Evolutionary conservation across 164 flowering plant genomes (phyloP).

Genomic region (Echeveria elegans): DNA sequence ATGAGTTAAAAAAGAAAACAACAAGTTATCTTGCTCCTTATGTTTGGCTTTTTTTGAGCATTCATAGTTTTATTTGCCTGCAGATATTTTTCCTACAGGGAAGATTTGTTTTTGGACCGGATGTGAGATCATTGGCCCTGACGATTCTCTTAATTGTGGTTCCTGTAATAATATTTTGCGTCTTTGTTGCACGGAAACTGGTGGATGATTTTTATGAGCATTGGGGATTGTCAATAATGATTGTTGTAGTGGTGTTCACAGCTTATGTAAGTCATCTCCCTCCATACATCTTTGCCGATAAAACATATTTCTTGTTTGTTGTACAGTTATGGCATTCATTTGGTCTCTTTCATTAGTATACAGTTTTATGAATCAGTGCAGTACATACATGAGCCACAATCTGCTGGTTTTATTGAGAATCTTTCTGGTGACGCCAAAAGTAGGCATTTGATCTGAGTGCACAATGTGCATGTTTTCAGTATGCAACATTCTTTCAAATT

Average conservation of each 20-base stretch:
- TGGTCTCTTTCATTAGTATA: not conserved
- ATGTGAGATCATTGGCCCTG: constrained; percentile 74
- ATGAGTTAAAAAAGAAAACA: too few species aligned
- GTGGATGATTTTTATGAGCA: constrained; percentile 56
- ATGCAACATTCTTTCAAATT: not conserved
- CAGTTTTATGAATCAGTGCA: not conserved
- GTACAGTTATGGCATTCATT: not conserved
- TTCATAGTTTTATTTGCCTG: constrained; percentile 12
- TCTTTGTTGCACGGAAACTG: constrained; percentile 75
- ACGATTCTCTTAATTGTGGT: constrained; percentile 78
- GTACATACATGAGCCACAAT: not conserved
- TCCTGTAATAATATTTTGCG: constrained; percentile 69
- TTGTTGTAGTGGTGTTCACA: constrained; percentile 56
- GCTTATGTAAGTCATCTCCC: constrained; percentile 43
- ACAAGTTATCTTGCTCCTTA: too few species aligned
- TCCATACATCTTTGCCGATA: not conserved
- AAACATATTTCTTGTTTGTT: not conserved
- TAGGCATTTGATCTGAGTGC: not conserved
- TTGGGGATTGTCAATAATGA: constrained; percentile 66
- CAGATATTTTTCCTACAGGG: constrained; percentile 90
- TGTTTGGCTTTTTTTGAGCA: not conserved
- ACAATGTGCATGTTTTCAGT: not conserved
- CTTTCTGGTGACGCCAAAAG: not conserved
- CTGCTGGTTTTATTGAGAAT: not conserved
- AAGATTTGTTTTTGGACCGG: constrained; percentile 90